Evolutionary conservation across 768 basidiomycete species (phyloP), one percentile per base, ranked within the genome.

Genomic region (Mycena epipterygia): DNA sequence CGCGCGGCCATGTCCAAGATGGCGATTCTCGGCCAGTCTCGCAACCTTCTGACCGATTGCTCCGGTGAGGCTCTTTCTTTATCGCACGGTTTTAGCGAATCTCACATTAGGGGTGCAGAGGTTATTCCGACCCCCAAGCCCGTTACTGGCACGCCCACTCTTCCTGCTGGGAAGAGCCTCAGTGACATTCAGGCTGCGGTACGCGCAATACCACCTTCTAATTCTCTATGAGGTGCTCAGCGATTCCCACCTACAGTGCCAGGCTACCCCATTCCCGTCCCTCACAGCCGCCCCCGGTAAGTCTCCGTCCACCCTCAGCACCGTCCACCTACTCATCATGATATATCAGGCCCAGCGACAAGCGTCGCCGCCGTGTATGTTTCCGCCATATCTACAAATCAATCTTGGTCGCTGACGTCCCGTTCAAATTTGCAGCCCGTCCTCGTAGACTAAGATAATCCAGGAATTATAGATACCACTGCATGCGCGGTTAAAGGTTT

Each of bases 1-100:
- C 70, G 72, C 25, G 72, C 73, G n/a, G 79, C 78, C 17, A 81
- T 82, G 80, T 55, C 73, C n/a, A 82, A 82, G 70, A 62, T 82
- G 60, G 72, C 78, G 25, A 70, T 75, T 13, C 64, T 79, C n/a
- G 81, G 81, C 21, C 79, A 81, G 41, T 62, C 62, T 35, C 68
- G 68, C 16, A 6, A 29, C 14, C 21, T 59, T 16, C 62, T 82
- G 44, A 70, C 67, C 12, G 79, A 82, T 51, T 82, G 81, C 68
- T 79, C 80, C 19, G 76, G 69, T 46, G 59, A 67, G 33, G 35
- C 35, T 37, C 35, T 14, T 37, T 55, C 62, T 11, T 67, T 72
- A 30, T 27, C 6, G 25, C 30, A 12, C 46, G 42, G 42, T n/a
- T n/a, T n/a, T n/a, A n/a, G n/a, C n/a, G n/a, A n/a, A 44, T 30